Base-by-base conservation (phyloP, 2,329 filamentous ascomycete genomes). In the Colletotrichum sp. region DNA sequence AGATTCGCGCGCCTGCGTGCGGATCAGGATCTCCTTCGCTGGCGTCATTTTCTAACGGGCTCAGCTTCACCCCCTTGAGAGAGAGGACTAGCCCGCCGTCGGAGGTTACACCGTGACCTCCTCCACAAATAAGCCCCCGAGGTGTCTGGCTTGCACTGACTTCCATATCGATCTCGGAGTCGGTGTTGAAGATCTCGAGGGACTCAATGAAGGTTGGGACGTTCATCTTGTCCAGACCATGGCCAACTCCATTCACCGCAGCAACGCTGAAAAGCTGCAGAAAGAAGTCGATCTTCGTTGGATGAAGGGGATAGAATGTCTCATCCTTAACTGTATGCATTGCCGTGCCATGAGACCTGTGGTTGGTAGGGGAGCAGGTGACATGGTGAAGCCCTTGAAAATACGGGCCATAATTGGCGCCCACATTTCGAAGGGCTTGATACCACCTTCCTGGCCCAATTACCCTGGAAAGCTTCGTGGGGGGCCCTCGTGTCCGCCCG, bases 391-490 rank as follows among this genome's bases (percentile, higher is more conserved):
- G n/a, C 4, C 69, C 69, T 26, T 63, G 73, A 18, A 75, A 75
- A 24, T 34, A 67, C 3, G 69, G 69, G 4, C 73, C 73, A 8
- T 75, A 75, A 14, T 67, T 75, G n/a, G 69, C 69, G 10, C 73
- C 73, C 4, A 73, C 69, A 13, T 61, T 75, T 3, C 55, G 62
- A 21, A 75, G 62, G 7, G 73, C 69, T 34, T 68, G 69, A 9
- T 75, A 72, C 61, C 69, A 75, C 32, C 58, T 61, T 14, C 52
- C 7, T 69, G 71, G 4, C 67, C 52, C 18, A 12, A 83, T 36
- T 4, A 68, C 75, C 24, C 80, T 80, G 4, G 61, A 28, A 14
- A 68, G 73, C 13, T 38, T 28, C 74, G 8, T 73, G 48, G 2
- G 3, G 8, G 55, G 48, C 28, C 14, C 32, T 69, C 5, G 14